Evolutionary conservation across 768 basidiomycete genomes (phyloP), one percentile per base, ranked within the genome.

Genomic region (Thelephora aurantiotincta): DNA sequence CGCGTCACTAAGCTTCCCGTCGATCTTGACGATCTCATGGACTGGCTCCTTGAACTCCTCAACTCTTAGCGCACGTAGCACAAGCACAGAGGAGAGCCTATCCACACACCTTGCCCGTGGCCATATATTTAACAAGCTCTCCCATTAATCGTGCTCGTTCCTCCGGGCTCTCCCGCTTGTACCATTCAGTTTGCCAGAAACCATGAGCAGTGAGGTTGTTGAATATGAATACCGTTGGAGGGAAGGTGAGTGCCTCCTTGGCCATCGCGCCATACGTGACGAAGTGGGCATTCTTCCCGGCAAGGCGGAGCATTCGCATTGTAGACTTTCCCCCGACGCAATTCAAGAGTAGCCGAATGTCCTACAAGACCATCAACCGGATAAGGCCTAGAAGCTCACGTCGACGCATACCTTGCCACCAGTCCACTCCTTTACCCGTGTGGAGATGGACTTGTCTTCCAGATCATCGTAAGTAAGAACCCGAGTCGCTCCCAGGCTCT

Each of bases 221-320:
- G 70, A 93, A 93, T 50, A 93, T 89, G 63, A 87, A 81, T 18
- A 79, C 65, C 0, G 83, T 82, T 0, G 84, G 80, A 1, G 90
- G 83, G 18, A 93, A 59, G 1, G 77, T 72, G 14, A 93, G 61
- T 0, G 89, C 86, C 46, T 81, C 71, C 58, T 83, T 89, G 1
- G 89, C 83, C 89, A 93, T 92, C 5, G 84, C 88, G 23, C 90
- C 90, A 47, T 92, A 93, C 0, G 90, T 87, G 6, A 91, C 80
- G 11, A 91, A 70, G 52, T 84, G 82, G 2, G 81, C 77, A 53
- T 82, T 66, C 37, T 68, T 63, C 20, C 80, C 81, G 0, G 93
- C 67, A 6, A 83, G 64, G 44, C 77, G 71, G 1, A 74, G 69
- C 85, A 91, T 87, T 6, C 67, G 54, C 0, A 75, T 75, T 0